These are phyloP conservation scores for Raffaelea deltoideospora DNA, from an alignment of 2,329 filamentous ascomycete genomes.

Conservation along the genomic window DNA sequence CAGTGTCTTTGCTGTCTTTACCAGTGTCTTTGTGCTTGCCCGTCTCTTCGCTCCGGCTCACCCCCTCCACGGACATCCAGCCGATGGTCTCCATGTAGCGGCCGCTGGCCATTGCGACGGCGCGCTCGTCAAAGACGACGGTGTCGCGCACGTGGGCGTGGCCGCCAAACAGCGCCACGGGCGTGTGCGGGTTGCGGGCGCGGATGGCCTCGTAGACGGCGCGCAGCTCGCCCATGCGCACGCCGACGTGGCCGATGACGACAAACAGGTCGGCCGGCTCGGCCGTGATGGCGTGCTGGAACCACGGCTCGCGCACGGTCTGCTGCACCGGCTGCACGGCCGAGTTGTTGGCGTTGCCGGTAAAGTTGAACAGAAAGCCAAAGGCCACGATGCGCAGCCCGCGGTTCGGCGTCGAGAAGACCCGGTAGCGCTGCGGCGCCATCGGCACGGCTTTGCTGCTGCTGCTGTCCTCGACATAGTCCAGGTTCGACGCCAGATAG, in stretches of 20 bases:
- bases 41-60: not conserved
- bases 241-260: slow-evolving; percentile 71
- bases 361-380: slow-evolving; percentile 92
- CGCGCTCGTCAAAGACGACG: slow-evolving; percentile 59
- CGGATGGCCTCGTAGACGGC: slow-evolving; percentile 67
- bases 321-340: slow-evolving; percentile 67
- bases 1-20: no score
- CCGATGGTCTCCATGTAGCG: slow-evolving; percentile 92
- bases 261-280: slow-evolving; percentile 70
- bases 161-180: slow-evolving; percentile 84
- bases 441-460: slow-evolving; percentile 59
- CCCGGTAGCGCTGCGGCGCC: slow-evolving; percentile 60
- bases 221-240: slow-evolving; percentile 66
- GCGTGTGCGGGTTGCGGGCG: slow-evolving; percentile 59
- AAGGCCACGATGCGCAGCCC: slow-evolving; percentile 74
- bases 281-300: slow-evolving; percentile 69
- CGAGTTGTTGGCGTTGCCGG: slow-evolving; percentile 79
- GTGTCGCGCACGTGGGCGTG: slow-evolving; percentile 84
- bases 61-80: slow-evolving; percentile 69
- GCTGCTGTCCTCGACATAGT: slow-evolving; percentile 53
- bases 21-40: no score
- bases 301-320: slow-evolving; percentile 75
- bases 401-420: slow-evolving; percentile 83
- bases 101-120: slow-evolving; percentile 71
- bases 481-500: slow-evolving; percentile 85